Base-by-base conservation (phyloP, 495 filamentous ascomycete species). In the Clavariopsis aquatica region DNA sequence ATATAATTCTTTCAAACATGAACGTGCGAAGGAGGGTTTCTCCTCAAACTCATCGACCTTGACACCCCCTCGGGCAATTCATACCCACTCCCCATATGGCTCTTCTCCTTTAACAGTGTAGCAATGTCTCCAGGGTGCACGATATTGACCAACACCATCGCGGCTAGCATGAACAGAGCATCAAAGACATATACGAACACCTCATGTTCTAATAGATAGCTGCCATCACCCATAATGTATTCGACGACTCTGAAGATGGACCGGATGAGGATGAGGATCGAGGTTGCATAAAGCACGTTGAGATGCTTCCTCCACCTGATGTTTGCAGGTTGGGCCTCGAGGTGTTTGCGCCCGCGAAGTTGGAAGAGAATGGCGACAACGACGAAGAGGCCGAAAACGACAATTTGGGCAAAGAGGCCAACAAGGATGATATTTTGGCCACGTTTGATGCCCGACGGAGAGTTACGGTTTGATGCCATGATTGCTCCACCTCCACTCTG, bases 111-210 rank as follows among this genome's bases (percentile, higher is more conserved):
- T 36, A 65, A 34, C 61, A 65, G 13, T 0, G 27, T 41, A 19
- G 65, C 31, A 22, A 72, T 64, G 22, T 72, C 73, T 22, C 62
- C 75, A 20, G 80, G 81, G 66, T 82, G 75, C n/a, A 77, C 64
- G 6, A 76, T 64, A 53, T 77, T 80, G 57, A 87, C 81, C 1
- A 82, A 58, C 0, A 80, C 61, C 72, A 83, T 80, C 19, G 80
- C 82, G 0, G 71, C 7, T 23, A 84, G 66, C 86, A 91, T 89
- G 46, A 84, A 65, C 46, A 79, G 49, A 15, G 80, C 75, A 69
- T 91, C 87, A 63, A 89, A 89, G 2, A 86, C 67, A 68, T 88
- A 90, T 55, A 89, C 69, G 60, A 82, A 83, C 52, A 78, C 80
- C 73, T 90, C 87, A 43, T 84, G 77, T 19, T 53, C 68, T 63